Evolutionary conservation across 176 grass and related monocot species (phyloP).

Genomic region (Carex littledalei): DNA sequence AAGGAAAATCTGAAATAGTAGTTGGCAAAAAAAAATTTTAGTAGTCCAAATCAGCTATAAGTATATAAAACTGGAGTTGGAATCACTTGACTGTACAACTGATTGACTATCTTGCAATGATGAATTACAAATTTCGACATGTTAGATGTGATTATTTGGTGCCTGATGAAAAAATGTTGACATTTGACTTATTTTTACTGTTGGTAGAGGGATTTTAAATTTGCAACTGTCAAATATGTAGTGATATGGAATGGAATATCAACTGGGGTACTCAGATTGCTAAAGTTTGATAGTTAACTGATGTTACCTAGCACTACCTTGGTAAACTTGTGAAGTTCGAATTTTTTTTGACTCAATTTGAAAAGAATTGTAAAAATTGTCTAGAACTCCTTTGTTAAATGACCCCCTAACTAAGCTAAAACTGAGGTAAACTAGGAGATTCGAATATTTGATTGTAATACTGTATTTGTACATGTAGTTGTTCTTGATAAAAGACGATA

Average conservation of each 20-base stretch:
- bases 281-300: background rate
- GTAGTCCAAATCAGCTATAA: background rate
- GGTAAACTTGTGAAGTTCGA: background rate
- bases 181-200: background rate
- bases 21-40: background rate
- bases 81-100: background rate
- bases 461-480: background rate
- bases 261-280: background rate
- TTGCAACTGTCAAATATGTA: background rate
- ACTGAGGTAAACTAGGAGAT: background rate
- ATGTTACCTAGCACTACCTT: background rate
- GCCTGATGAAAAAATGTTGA: background rate
- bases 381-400: background rate
- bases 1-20: background rate
- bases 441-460: constrained; percentile 8
- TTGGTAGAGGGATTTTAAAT: background rate
- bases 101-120: background rate
- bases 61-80: background rate
- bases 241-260: background rate
- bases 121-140: background rate
- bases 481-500: constrained; percentile 1
- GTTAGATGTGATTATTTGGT: background rate
- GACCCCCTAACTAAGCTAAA: background rate
- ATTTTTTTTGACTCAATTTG: background rate
- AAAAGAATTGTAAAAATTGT: background rate